phyloP scores from a whole-genome alignment of 2,329 filamentous ascomycete genomes.

The Neopestalotiopsis rosae region DNA sequence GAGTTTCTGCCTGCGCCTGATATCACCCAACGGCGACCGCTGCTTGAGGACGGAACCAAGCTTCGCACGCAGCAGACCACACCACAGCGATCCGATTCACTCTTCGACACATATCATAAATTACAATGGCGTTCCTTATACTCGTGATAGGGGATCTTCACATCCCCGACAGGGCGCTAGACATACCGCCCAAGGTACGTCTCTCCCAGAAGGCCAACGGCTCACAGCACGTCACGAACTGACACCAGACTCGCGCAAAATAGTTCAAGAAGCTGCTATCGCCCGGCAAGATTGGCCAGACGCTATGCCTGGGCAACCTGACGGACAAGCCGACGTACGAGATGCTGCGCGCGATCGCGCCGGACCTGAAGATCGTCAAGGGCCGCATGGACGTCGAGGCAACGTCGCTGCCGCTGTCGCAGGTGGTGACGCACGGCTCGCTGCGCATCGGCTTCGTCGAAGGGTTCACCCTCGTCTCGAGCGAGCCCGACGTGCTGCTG shows the following conservation, averaged over 20 bases:
- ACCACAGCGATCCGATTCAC: conserved; percentile 19
- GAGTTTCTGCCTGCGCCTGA: conserved; percentile 4
- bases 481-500: conserved; percentile 69
- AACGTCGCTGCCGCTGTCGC: conserved; percentile 67
- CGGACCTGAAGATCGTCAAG: conserved; percentile 74
- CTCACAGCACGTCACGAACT: background rate
- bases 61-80: background rate
- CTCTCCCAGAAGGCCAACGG: background rate
- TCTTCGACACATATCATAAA: conserved; percentile 14
- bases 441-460: conserved; percentile 72
- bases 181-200: conserved; percentile 85
- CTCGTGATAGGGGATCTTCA: conserved; percentile 92
- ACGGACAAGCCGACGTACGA: conserved; percentile 83
- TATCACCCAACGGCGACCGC: background rate
- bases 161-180: conserved; percentile 89
- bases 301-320: conserved; percentile 79
- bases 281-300: conserved; percentile 83
- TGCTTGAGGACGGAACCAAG: background rate
- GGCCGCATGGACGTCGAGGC: conserved; percentile 72
- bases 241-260: conserved; percentile 17
- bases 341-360: conserved; percentile 76
- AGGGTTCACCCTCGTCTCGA: conserved; percentile 71
- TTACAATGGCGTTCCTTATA: conserved; percentile 84
- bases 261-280: conserved; percentile 87
- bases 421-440: conserved; percentile 69